Base-by-base conservation (phyloP, 768 basidiomycete species). In the Thelephora ganbajun region DNA sequence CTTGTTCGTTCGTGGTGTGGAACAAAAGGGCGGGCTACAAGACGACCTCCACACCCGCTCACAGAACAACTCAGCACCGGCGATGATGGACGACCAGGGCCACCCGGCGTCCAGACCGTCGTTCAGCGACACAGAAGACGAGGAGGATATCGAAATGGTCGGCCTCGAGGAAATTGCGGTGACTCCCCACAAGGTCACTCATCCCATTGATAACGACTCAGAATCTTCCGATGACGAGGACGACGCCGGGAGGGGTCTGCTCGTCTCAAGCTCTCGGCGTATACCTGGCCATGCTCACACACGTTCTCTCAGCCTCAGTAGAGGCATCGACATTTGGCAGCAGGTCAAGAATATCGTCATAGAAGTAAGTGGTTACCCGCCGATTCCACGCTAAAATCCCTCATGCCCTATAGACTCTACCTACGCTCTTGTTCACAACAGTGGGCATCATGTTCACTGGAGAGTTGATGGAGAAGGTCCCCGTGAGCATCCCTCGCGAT, bases 361-460 rank as follows among this genome's bases (percentile, higher is more conserved):
- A 19, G 84, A 89, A 74, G 86, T 86, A 56, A 20, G 30, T 43
- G 14, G 26, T 12, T 52, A 30, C 39, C 7, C 39, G 12, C 39
- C 39, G 39, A 14, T 18, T 22, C 34, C 11, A 35, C 11, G 33
- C 11, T 2, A 14, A 7, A 52, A 53, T 23, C 35, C 45, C 16
- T 34, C 33, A 26, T 42, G 35, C 12, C 12, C 5, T 9, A 18
- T 56, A 97, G 94, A 83, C 84, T 35, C 79, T 86, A 1, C 93
- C 94, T 1, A 86, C 90, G 13, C 70, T 99, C 22, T 66, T 96
- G 6, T 69, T 97, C 45, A 85, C 87, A 0, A 80, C 91, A 0
- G 57, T 89, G 13, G 88, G 92, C 7, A 69, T 92, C 39, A 68
- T 96, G 33, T 83, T 98, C 57, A 93, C 93, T 2, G 94, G 96